phyloP scores from a whole-genome alignment of 495 filamentous ascomycete species.

The Viridothelium virens region DNA sequence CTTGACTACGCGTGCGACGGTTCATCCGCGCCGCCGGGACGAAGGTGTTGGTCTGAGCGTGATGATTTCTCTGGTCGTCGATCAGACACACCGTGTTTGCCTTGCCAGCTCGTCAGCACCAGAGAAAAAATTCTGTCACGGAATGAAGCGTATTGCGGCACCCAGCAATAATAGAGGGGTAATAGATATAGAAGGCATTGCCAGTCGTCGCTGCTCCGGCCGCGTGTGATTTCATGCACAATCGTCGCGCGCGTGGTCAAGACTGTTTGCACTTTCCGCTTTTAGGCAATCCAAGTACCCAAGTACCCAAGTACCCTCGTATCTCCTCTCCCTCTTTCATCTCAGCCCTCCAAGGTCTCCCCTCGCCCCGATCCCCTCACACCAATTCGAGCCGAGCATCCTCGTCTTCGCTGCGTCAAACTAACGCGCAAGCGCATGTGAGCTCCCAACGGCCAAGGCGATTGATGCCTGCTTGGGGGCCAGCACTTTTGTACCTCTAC shows the following conservation, averaged over 20 bases:
- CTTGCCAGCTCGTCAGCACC: slow-evolving; percentile 4
- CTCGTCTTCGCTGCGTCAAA: slow-evolving; percentile 6
- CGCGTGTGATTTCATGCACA: too few relatives aligned
- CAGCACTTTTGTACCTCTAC: neutral
- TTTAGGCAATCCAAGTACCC: too few relatives aligned
- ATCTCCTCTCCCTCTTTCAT: neutral
- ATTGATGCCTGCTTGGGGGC: slow-evolving; percentile 7
- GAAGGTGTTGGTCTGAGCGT: neutral
- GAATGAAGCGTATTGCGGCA: neutral
- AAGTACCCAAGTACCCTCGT: too few relatives aligned
- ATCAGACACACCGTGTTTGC: neutral
- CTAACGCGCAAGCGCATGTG: slow-evolving; percentile 12
- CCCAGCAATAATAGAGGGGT: too few relatives aligned
- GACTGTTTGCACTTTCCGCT: too few relatives aligned
- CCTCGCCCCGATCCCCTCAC: neutral
- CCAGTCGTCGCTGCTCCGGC: too few relatives aligned
- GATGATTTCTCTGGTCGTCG: neutral
- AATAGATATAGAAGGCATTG: too few relatives aligned
- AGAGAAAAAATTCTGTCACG: neutral
- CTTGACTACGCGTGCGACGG: neutral
- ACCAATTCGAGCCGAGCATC: neutral
- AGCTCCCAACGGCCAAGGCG: neutral
- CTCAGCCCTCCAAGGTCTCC: neutral
- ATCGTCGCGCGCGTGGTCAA: too few relatives aligned
- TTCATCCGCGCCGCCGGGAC: neutral